Evolutionary conservation across 495 filamentous ascomycete genomes (phyloP).

Genomic region (Neurospora africana): DNA sequence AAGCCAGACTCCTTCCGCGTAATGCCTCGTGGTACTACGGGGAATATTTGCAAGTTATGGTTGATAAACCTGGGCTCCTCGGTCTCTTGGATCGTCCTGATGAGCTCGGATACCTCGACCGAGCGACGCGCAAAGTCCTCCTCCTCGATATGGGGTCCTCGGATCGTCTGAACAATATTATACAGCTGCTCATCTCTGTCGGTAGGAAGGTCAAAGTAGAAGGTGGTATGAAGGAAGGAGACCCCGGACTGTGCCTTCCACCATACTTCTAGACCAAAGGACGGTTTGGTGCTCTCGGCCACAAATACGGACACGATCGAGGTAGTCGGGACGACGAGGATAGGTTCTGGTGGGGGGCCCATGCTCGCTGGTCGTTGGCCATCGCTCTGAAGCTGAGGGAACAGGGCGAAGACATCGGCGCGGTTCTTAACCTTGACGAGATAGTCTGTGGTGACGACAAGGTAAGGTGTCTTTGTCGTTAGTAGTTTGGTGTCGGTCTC

Average conservation of each 20-base stretch:
- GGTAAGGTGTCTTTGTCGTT: constrained; percentile 75
- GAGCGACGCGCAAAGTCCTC: constrained; percentile 44
- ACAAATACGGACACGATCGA: constrained; percentile 69
- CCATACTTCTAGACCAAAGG: constrained; percentile 76
- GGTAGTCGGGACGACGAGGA: constrained; percentile 48
- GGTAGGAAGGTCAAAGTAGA: constrained; percentile 62
- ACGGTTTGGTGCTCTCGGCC: constrained; percentile 67
- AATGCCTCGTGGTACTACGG: constrained; percentile 66
- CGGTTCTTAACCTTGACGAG: constrained; percentile 71
- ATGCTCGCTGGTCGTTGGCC: constrained; percentile 4
- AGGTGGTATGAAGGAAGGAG: constrained; percentile 38
- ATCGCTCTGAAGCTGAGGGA: constrained; percentile 23
- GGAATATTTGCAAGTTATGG: constrained; percentile 65
- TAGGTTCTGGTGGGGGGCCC: constrained; percentile 15
- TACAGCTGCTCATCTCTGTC: constrained; percentile 69
- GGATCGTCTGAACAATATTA: constrained; percentile 52
- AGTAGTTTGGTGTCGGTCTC: constrained; percentile 74
- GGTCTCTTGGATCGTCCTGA: constrained; percentile 54
- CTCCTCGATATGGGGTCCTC: constrained; percentile 25
- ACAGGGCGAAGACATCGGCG: constrained; percentile 43
- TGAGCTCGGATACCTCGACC: constrained; percentile 21
- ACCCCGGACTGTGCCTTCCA: constrained; percentile 52
- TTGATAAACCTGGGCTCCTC: constrained; percentile 59
- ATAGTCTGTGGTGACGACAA: constrained; percentile 83
- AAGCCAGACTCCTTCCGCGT: constrained; percentile 31